Evolutionary conservation across 495 filamentous ascomycete species (phyloP), one percentile per base, ranked within the genome.

Genomic region (Delitschia confertaspora): DNA sequence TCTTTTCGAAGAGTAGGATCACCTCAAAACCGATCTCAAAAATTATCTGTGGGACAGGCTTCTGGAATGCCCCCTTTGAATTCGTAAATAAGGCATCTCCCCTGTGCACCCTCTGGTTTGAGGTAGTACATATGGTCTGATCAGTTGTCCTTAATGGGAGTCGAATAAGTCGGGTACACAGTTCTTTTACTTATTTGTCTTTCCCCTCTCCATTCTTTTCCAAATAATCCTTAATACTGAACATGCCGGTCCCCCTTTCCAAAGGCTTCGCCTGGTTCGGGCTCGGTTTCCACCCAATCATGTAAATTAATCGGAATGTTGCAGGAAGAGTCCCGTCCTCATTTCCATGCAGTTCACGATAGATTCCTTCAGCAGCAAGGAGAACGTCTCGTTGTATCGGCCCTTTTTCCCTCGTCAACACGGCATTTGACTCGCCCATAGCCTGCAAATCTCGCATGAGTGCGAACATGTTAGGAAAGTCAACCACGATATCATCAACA

Each of bases 201-300:
- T 33, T 39, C 8, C 33, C 33, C 44, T 51, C 34, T 30, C 32
- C 38, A 20, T 44, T 18, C 9, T 35, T 44, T 31, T 80, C 87
- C 25, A 93, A 61, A 13, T 88, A 64, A 66, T 93, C 85, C 61
- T 88, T 88, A 36, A 95, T 65, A 63, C 76, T 88, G 16, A 89
- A 60, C 59, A 89, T 69, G 9, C 84, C 88, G 51, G 75, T 95
- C 1, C 93, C 93, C 46, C 93, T 74, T 47, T 74, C 61, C 50
- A 95, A 63, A 22, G 93, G 88, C 66, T 88, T 66, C 32, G 75
- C 64, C 66, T 95, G 88, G 35, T 79, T 72, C 20, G 72, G 69
- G 0, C 82, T 80, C 54, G 89, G 84, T 62, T 89, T 93, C 93
- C 93, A 99, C 13, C 93, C 93, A 67, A 99, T 96, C 87, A 96